A percentile compares a stretch with the other conserved stretches of the same genome.
Evolutionary conservation across 176 grass and related monocot species (phyloP).

Genomic region (Ampelocalamus luodianensis): DNA sequence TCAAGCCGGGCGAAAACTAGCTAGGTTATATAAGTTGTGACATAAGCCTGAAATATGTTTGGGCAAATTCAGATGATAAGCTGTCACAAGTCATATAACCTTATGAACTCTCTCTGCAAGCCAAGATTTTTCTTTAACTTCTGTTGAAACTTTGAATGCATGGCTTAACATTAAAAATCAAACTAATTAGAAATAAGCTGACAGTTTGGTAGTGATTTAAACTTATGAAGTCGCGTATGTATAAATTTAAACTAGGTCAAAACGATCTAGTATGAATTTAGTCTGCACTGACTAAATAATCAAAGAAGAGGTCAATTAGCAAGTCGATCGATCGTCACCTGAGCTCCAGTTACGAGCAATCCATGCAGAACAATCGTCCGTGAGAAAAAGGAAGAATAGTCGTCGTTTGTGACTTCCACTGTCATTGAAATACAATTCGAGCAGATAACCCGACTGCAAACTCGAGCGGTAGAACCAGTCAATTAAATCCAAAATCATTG

Average conservation of each 20-base stretch:
- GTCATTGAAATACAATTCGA: not conserved
- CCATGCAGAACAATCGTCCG: not conserved
- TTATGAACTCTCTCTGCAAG: no score
- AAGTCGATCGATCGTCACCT: not conserved
- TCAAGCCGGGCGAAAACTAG: not conserved
- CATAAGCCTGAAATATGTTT: not conserved
- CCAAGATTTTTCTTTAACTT: not conserved
- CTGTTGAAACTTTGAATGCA: not conserved
- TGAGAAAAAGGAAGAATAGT: no score
- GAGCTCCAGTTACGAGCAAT: not conserved
- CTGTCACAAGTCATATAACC: not conserved
- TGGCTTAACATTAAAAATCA: no score
- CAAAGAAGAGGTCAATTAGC: slow-evolving; percentile 29
- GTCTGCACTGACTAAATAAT: not conserved
- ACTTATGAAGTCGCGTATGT: not conserved
- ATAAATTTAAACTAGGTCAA: not conserved
- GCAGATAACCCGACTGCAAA: not conserved
- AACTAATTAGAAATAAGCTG: not conserved
- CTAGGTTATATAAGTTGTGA: not conserved
- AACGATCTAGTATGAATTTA: not conserved
- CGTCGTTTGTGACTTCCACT: not conserved
- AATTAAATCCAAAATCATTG: not conserved
- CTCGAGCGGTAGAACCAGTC: slow-evolving; percentile 31
- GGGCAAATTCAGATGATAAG: not conserved
- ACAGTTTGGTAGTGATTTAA: not conserved